phyloP scores from a whole-genome alignment of 75 land plant species.

The Pinus tabuliformis region DNA sequence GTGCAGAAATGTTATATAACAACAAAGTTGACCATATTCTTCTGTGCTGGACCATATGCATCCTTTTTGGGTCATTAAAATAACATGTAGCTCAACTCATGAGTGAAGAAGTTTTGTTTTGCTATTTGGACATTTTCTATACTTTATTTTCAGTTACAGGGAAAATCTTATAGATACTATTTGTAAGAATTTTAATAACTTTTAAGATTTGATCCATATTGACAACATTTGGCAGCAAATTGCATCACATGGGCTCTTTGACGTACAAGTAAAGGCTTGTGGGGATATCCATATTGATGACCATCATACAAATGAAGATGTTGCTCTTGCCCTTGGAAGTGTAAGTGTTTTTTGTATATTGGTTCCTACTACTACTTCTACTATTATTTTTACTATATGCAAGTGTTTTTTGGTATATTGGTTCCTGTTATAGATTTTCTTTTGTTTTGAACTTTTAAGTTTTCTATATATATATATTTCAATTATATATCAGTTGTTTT shows the following conservation, averaged over 20 bases:
- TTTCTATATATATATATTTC: neutral
- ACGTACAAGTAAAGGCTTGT: constrained; percentile 70
- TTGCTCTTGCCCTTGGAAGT: constrained; percentile 93
- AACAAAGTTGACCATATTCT: neutral
- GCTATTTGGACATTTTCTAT: neutral
- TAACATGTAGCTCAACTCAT: neutral
- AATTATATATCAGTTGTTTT: too few relatives aligned
- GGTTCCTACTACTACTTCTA: neutral
- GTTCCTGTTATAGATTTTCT: neutral
- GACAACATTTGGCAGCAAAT: constrained; percentile 61
- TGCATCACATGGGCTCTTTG: constrained; percentile 96
- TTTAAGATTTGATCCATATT: neutral
- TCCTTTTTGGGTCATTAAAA: neutral
- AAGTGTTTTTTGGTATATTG: constrained; percentile 2
- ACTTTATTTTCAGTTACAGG: too few relatives aligned
- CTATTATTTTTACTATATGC: constrained; percentile 18
- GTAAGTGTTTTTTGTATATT: constrained; percentile 25
- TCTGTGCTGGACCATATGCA: neutral
- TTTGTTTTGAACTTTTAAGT: neutral
- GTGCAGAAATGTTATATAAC: too few relatives aligned
- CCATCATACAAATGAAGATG: constrained; percentile 99
- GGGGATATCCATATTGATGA: constrained; percentile 97
- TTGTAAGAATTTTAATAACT: neutral
- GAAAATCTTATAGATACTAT: neutral
- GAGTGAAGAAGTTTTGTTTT: neutral